phyloP scores from a whole-genome alignment of 2,329 filamentous ascomycete species.

The Aureobasidium zeae region DNA sequence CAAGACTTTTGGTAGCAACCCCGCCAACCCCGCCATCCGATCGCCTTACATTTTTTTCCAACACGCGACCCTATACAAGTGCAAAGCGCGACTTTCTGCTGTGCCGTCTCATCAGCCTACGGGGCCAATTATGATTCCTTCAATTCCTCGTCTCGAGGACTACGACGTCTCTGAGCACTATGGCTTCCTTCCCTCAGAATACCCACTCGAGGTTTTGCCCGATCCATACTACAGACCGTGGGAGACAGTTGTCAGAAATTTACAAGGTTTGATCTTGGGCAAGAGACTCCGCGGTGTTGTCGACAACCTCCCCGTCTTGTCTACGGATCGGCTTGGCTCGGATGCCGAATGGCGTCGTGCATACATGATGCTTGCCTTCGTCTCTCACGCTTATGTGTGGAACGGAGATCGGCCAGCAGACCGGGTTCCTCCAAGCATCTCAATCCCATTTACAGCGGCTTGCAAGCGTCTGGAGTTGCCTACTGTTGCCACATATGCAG shows the following conservation, averaged over 20 bases:
- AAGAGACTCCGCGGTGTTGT: constrained; percentile 72
- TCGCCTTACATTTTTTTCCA: neutral
- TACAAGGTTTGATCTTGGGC: constrained; percentile 79
- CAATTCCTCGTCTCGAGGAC: constrained; percentile 51
- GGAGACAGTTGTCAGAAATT: constrained; percentile 77
- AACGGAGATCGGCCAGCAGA: constrained; percentile 64
- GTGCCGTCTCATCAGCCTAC: neutral
- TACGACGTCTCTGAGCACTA: constrained; percentile 70
- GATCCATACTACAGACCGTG: constrained; percentile 92
- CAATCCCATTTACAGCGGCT: constrained; percentile 69
- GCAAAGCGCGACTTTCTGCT: neutral
- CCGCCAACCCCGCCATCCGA: constrained; percentile 13
- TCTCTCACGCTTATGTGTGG: constrained; percentile 85
- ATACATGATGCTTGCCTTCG: constrained; percentile 68
- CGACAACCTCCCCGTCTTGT: constrained; percentile 72
- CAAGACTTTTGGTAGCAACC: neutral
- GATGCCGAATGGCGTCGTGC: constrained; percentile 87
- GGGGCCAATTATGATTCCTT: constrained; percentile 30
- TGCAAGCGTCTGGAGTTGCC: constrained; percentile 70
- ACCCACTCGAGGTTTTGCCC: constrained; percentile 70
- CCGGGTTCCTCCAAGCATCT: constrained; percentile 68
- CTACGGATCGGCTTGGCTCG: constrained; percentile 68
- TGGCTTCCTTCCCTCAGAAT: constrained; percentile 78
- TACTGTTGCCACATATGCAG: constrained; percentile 88
- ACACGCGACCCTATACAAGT: neutral